Conservation (phyloP, 75 land plant species). For the Selaginella tamariscina region DNA sequence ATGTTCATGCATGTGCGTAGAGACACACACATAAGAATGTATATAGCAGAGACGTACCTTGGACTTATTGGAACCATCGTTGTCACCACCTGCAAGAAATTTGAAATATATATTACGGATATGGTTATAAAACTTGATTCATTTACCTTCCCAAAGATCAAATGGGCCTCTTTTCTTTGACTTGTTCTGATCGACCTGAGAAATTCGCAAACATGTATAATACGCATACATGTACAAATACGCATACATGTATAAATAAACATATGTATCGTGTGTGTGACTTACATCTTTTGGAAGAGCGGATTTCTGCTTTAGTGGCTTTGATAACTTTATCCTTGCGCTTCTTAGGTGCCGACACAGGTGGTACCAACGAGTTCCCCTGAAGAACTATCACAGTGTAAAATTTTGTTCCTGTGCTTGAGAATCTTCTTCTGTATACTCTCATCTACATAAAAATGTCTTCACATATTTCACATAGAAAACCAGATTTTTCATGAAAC, state of each 20-base stretch:
- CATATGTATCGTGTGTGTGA: not conserved
- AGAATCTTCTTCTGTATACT: slow-evolving; percentile 56
- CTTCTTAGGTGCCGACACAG: slow-evolving; percentile 38
- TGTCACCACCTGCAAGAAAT: no score
- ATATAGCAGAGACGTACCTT: no score
- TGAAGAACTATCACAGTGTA: slow-evolving; percentile 57
- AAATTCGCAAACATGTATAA: not conserved
- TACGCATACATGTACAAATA: slow-evolving; percentile 3
- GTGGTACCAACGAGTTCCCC: slow-evolving; percentile 44
- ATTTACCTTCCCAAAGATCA: slow-evolving; percentile 11
- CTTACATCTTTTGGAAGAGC: not conserved
- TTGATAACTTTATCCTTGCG: slow-evolving; percentile 13
- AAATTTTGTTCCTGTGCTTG: slow-evolving; percentile 56
- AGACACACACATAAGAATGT: no score
- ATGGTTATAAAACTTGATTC: no score
- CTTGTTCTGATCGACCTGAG: not conserved
- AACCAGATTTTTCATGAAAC: slow-evolving; percentile 17
- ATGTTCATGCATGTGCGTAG: no score
- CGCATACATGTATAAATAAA: not conserved
- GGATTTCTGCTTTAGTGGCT: not conserved
- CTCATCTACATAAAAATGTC: slow-evolving; percentile 29
- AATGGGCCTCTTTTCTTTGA: not conserved
- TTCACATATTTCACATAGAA: not conserved
- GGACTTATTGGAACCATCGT: no score
- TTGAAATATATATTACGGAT: no score